Percentiles rank a stretch among this genome's conserved stretches.
Conservation (phyloP, 2,329 filamentous ascomycete genomes). For the Trichoderma sp. region DNA sequence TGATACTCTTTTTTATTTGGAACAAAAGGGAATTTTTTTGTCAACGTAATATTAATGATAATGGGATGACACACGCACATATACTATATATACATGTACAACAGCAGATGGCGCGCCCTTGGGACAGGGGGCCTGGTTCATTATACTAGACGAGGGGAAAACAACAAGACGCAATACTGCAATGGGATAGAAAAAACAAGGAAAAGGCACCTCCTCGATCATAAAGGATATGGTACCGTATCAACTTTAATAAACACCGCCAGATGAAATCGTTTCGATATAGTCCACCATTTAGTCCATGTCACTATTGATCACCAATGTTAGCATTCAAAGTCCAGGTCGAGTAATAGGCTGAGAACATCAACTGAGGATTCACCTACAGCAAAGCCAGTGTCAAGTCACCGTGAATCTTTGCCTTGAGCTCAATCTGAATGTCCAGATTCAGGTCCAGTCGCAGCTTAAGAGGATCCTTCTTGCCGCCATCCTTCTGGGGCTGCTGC, state of each 20-base stretch:
- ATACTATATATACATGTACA: constrained; percentile 20
- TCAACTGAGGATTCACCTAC: constrained; percentile 48
- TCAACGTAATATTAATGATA: constrained; percentile 26
- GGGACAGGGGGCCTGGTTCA: not conserved
- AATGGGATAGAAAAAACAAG: not conserved
- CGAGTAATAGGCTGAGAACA: not conserved
- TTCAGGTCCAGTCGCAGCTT: constrained; percentile 72
- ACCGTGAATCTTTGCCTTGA: constrained; percentile 79
- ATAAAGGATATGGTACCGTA: not conserved
- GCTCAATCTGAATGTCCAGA: constrained; percentile 76
- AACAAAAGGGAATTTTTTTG: not conserved
- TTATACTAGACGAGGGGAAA: not conserved
- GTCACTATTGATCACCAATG: constrained; percentile 12
- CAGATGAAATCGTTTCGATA: not conserved
- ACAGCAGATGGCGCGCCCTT: not conserved
- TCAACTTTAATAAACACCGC: not conserved
- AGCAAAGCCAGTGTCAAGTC: constrained; percentile 74
- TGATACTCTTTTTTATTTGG: not conserved
- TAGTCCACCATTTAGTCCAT: constrained; percentile 26
- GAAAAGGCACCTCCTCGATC: not conserved
- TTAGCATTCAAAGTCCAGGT: not conserved
- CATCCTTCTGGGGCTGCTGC: constrained; percentile 32
- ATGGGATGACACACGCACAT: constrained; percentile 16
- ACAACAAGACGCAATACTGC: not conserved
- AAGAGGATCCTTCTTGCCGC: constrained; percentile 59